These are phyloP conservation scores for Amanita pallidorosea DNA, from an alignment of 768 basidiomycete species.

Conservation along the genomic window DNA sequence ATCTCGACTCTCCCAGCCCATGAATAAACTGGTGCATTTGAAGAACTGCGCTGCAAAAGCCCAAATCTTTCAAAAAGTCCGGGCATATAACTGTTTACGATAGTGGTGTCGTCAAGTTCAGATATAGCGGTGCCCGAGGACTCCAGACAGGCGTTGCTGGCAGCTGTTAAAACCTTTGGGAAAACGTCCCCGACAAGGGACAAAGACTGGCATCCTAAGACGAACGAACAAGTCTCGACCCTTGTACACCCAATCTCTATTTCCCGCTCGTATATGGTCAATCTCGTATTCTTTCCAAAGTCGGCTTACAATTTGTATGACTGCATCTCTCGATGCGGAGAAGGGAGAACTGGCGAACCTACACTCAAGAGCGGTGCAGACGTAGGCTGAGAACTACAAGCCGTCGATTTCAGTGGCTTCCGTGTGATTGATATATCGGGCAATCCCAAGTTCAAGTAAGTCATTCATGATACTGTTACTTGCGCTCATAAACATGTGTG, in stretches of 20 bases:
- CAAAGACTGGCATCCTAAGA: slow-evolving; percentile 2
- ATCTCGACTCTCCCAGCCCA: slow-evolving; percentile 7
- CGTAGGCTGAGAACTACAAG: neutral
- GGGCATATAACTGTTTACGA: slow-evolving; percentile 1
- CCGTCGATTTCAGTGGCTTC: slow-evolving; percentile 2
- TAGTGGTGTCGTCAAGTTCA: slow-evolving; percentile 16
- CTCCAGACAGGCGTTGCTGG: neutral
- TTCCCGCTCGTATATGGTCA: slow-evolving; percentile 1
- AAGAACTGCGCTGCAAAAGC: slow-evolving; percentile 14
- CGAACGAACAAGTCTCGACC: slow-evolving; percentile 3
- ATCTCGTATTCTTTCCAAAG: neutral
- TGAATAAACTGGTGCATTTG: slow-evolving; percentile 13
- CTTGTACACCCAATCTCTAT: slow-evolving; percentile 4
- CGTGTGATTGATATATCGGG: neutral
- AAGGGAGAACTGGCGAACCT: neutral
- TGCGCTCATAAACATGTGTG: no score
- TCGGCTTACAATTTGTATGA: neutral
- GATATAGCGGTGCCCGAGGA: slow-evolving; percentile 17
- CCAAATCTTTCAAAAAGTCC: slow-evolving; percentile 7
- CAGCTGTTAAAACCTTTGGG: neutral
- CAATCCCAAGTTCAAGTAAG: no score
- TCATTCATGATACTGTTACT: no score
- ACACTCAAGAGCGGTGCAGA: neutral
- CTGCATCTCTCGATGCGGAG: slow-evolving; percentile 1
- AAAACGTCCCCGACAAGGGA: neutral